Percentiles rank a stretch among this genome's conserved stretches.
These are phyloP conservation scores for Ophiognomonia clavigignenti-juglandacearum DNA, from an alignment of 2,329 filamentous ascomycete genomes.

Conservation along the genomic window DNA sequence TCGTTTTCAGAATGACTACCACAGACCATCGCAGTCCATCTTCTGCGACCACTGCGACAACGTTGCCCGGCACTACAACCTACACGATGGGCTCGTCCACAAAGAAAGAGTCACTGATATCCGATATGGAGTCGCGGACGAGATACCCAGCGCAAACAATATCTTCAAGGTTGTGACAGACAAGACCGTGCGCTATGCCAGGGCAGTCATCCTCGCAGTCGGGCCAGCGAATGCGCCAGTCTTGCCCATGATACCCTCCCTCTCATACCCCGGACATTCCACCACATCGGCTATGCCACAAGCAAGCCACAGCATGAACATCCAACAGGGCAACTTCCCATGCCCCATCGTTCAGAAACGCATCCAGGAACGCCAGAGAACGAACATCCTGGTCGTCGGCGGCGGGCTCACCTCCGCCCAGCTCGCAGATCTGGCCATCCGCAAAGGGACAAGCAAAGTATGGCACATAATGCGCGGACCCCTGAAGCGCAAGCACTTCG, in stretches of 20 bases:
- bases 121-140: conserved; percentile 47
- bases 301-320: conserved; percentile 61
- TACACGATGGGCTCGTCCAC: conserved; percentile 51
- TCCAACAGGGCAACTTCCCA: conserved; percentile 46
- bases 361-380: conserved; percentile 43
- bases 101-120: conserved; percentile 59
- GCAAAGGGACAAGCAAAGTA: conserved; percentile 60
- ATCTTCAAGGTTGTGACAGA: conserved; percentile 63
- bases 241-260: conserved; percentile 28
- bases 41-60: conserved; percentile 59
- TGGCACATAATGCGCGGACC: conserved; percentile 64
- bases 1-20: conserved; percentile 65
- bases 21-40: conserved; percentile 55
- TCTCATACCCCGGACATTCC: conserved; percentile 4
- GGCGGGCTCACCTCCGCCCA: conserved; percentile 76
- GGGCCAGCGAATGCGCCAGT: conserved; percentile 61
- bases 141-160: conserved; percentile 42
- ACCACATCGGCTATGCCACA: conserved; percentile 28
- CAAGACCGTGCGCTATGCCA: conserved; percentile 49
- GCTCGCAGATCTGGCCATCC: conserved; percentile 61
- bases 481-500: conserved; percentile 66
- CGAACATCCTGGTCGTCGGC: conserved; percentile 65
- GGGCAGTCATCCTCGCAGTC: conserved; percentile 64
- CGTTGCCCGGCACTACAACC: conserved; percentile 52
- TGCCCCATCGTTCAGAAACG: conserved; percentile 45